phyloP scores from a whole-genome alignment of 2,329 filamentous ascomycete species.

The Thermoascus crustaceus region DNA sequence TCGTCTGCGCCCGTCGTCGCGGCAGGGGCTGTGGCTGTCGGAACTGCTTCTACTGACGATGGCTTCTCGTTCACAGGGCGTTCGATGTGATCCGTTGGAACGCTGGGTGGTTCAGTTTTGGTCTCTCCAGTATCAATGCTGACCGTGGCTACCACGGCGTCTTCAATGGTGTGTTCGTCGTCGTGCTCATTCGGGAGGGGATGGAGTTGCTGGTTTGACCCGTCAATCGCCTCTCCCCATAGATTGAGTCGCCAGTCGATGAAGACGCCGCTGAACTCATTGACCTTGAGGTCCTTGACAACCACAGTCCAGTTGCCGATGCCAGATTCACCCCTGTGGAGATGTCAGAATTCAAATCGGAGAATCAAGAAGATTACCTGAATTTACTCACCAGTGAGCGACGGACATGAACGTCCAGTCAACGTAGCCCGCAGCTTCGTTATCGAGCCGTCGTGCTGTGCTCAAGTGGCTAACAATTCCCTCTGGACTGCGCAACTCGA shows the following conservation, averaged over 20 bases:
- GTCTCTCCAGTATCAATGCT: conserved; percentile 43
- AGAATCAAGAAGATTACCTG: not conserved
- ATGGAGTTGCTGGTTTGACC: conserved; percentile 60
- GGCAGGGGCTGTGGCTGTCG: conserved; percentile 15
- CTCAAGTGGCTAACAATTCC: conserved; percentile 79
- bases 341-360: conserved; percentile 24
- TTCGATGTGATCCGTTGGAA: conserved; percentile 57
- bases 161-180: conserved; percentile 69
- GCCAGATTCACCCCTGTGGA: conserved; percentile 70
- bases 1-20: conserved; percentile 22
- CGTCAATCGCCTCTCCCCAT: conserved; percentile 83
- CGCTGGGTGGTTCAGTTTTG: conserved; percentile 37
- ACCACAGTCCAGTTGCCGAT: conserved; percentile 85
- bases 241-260: conserved; percentile 89
- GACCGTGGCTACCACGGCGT: conserved; percentile 56
- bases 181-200: conserved; percentile 78
- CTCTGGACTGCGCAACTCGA: conserved; percentile 78
- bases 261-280: conserved; percentile 69
- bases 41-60: conserved; percentile 10
- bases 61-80: conserved; percentile 57
- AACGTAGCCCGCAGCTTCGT: conserved; percentile 60
- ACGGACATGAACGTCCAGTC: conserved; percentile 99
- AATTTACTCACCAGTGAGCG: conserved; percentile 68
- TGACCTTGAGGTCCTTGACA: conserved; percentile 74
- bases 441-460: conserved; percentile 63